Conservation (phyloP, 306 rosid species). For the Dryas octopetala region DNA sequence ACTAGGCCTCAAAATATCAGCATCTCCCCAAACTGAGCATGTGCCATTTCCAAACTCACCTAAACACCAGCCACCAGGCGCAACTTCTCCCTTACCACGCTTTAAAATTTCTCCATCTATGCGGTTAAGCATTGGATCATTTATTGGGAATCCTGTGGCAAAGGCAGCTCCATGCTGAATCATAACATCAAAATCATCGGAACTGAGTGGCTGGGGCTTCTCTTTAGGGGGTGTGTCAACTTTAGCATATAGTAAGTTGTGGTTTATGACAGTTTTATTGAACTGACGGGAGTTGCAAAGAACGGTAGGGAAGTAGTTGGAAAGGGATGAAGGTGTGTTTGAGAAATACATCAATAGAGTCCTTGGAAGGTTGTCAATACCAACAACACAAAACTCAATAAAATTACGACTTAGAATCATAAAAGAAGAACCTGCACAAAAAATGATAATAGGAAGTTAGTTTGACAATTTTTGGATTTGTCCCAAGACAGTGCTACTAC, state of each 20-base stretch:
- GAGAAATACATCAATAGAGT: slow-evolving; percentile 83
- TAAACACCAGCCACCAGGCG: slow-evolving; percentile 98
- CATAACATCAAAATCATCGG: slow-evolving; percentile 58
- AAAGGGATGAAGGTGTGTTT: slow-evolving; percentile 72
- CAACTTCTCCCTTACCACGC: slow-evolving; percentile 43
- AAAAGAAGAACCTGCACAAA: slow-evolving; percentile 73
- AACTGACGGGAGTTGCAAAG: slow-evolving; percentile 74
- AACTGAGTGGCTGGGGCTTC: slow-evolving; percentile 42
- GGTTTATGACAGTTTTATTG: slow-evolving; percentile 72
- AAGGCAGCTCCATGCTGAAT: slow-evolving; percentile 79
- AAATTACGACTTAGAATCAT: slow-evolving; percentile 66
- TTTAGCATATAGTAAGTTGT: slow-evolving; percentile 53
- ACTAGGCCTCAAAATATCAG: slow-evolving; percentile 83
- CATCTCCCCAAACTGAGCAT: slow-evolving; percentile 92
- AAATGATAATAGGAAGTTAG: slow-evolving; percentile 19
- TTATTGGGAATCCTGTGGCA: slow-evolving; percentile 47
- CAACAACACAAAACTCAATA: slow-evolving; percentile 80
- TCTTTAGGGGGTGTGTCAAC: slow-evolving; percentile 35
- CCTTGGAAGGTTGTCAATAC: slow-evolving; percentile 89
- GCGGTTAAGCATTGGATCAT: slow-evolving; percentile 73
- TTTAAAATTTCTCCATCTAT: slow-evolving; percentile 66
- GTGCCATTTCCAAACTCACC: slow-evolving; percentile 72
- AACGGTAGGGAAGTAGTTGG: slow-evolving; percentile 82
- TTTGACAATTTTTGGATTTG: neutral
- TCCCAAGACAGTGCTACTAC: neutral